These are phyloP conservation scores for Vaccinium darrowii DNA, from an alignment of 148 eudicot species.

Conservation along the genomic window DNA sequence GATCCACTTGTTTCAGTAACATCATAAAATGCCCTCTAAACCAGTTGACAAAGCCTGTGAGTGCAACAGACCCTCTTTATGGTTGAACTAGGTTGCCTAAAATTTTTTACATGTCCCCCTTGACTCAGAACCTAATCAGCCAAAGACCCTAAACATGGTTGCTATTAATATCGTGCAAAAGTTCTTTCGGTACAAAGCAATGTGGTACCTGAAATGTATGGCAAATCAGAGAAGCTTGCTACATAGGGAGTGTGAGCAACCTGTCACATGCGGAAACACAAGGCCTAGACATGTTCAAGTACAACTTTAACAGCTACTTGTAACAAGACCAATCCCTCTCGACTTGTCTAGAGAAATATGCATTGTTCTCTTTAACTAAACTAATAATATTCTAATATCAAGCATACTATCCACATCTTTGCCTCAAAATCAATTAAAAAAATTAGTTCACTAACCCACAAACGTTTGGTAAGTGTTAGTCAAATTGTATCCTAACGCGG, in stretches of 20 bases:
- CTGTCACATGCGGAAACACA: background rate
- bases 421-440: no score
- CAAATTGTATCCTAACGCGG: background rate
- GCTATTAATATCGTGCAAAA: background rate
- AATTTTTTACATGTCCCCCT: background rate
- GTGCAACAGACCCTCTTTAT: conserved; percentile 44
- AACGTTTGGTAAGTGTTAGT: background rate
- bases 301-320: no score
- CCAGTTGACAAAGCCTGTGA: conserved; percentile 32
- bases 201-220: background rate
- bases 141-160: conserved; percentile 10
- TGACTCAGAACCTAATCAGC: conserved; percentile 34
- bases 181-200: background rate
- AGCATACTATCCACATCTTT: background rate
- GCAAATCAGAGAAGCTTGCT: background rate
- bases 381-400: background rate
- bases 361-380: background rate
- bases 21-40: background rate
- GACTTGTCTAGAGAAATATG: background rate
- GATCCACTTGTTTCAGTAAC: no score
- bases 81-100: conserved; percentile 20
- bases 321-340: background rate
- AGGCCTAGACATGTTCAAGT: no score
- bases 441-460: background rate
- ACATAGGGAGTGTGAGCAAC: background rate